Base-by-base conservation (phyloP, 2,329 filamentous ascomycete species). In the Epichloe gansuensis region DNA sequence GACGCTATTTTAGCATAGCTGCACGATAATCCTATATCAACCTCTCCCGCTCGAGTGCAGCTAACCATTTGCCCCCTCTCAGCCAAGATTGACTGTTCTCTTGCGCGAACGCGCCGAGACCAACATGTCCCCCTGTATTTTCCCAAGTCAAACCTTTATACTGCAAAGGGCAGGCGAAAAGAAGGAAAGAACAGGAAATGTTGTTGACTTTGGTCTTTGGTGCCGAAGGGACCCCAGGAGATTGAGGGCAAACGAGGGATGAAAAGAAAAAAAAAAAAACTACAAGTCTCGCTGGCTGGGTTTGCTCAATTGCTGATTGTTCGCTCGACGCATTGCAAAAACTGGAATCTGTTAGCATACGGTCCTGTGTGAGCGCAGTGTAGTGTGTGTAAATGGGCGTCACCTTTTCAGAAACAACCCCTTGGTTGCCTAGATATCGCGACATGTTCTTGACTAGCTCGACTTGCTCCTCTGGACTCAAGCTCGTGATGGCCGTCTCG, bases 401-500 rank as follows among this genome's bases (percentile, higher is more conserved):
- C 57, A 70, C 68, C 37, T 59, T 59, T 45, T 63, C 60, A 37
- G 66, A 56, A 47, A 70, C 58, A 43, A 69, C 60, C n/a, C 78
- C 81, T 66, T 86, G 82, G 62, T 85, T 85, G 56, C 75, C 74
- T 42, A 86, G 71, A 62, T 85, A 84, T 58, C 78, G 77, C 52
- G 75, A 74, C 65, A 86, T 81, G 7, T 75, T 75, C 64, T 77
- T 80, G 28, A 90, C 75, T 50, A 88, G 74, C 69, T 96, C 91
- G 56, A 95, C 76, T 70, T 98, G 91, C 70, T 98, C 89, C 42
- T 95, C 90, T 1, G 83, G 73, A 0, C 82, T 84, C 60, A 98
- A 72, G n/a, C 91, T 91, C 5, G 84, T 94, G 60, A 98, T 95
- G 49, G 88, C 91, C 12, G 83, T 81, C 73, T 98, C 91, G 60